Base-by-base conservation (phyloP, 345 rosid genomes). In the Eutrema heterophyllum region DNA sequence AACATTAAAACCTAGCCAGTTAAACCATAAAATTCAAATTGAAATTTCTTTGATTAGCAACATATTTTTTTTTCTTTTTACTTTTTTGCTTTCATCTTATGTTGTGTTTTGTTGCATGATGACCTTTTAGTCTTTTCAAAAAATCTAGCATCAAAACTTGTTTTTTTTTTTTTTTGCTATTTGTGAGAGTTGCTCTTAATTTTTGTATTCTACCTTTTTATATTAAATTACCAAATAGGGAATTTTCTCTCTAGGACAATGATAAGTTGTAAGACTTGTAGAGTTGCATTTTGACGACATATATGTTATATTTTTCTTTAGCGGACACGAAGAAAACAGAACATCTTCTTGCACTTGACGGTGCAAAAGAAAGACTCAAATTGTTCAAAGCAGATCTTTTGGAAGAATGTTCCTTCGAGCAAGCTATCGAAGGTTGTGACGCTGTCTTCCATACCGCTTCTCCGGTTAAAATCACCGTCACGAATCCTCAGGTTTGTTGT, bases 371-470 rank as follows among this genome's bases (percentile, higher is more conserved):
- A 69, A 81, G 81, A 41, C 79, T 82, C 3, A 52, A 60, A 32
- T 16, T 82, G 55, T 65, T 79, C 59, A 48, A 76, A 56, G 81
- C 83, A 71, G 72, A 76, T 53, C 75, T 82, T 40, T 6, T 72
- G 53, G 79, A 79, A 67, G 79, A 79, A 48, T 70, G 70, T 39
- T 73, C 83, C 16, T 83, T 81, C 29, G 71, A 79, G 12, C 62
- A 79, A 46, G 81, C 83, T 0, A 70, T 84, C 18, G 68, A 73
- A 21, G 93, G 90, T 57, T 88, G 90, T 15, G 72, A 74, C 6
- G 93, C 83, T 63, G 87, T 88, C 56, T 84, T 88, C 71, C 93
- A 86, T 67, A 65, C 80, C 0, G 97, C 92, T 2, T 73, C 88
- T 24, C 97, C 75, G 27, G 78, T 84, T 12, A 21, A 36, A 5